Percentiles rank a stretch among this genome's conserved stretches.
Conservation (phyloP, 1,139 yeast genomes). For the Geotrichum histeridarum region DNA sequence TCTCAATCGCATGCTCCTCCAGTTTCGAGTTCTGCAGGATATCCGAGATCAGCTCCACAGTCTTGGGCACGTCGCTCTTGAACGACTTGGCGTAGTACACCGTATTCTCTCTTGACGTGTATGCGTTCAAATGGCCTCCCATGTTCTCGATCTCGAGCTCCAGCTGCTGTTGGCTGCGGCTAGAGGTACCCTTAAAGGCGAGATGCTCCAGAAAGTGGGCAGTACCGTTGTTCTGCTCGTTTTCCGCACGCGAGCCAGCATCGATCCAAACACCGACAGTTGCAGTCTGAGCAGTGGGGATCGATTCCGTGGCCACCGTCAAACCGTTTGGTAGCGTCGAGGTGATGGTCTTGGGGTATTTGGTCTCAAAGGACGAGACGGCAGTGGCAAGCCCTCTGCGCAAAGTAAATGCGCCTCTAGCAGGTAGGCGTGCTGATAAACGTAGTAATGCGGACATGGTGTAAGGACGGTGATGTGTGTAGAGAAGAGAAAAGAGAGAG, state of each 20-base stretch:
- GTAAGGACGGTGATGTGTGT: background rate
- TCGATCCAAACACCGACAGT: constrained; percentile 97
- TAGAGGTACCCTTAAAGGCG: constrained; percentile 89
- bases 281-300: constrained; percentile 88
- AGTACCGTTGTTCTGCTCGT: constrained; percentile 77
- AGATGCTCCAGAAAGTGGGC: constrained; percentile 96
- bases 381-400: constrained; percentile 27
- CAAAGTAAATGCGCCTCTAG: constrained; percentile 1
- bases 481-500: background rate
- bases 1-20: constrained; percentile 80
- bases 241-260: constrained; percentile 97
- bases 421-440: constrained; percentile 20
- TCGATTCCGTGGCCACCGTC: constrained; percentile 84
- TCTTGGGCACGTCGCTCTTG: constrained; percentile 70
- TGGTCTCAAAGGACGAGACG: constrained; percentile 29
- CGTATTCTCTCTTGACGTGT: constrained; percentile 94
- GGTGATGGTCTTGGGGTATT: constrained; percentile 49
- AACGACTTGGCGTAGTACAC: constrained; percentile 92
- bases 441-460: constrained; percentile 25
- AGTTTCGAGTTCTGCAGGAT: constrained; percentile 80
- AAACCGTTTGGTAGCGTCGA: constrained; percentile 75
- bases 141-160: constrained; percentile 93
- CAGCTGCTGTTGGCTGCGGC: constrained; percentile 73
- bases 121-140: constrained; percentile 96
- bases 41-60: constrained; percentile 85